Evolutionary conservation across 2,329 filamentous ascomycete genomes (phyloP).

Genomic region (Xylogone sp.): DNA sequence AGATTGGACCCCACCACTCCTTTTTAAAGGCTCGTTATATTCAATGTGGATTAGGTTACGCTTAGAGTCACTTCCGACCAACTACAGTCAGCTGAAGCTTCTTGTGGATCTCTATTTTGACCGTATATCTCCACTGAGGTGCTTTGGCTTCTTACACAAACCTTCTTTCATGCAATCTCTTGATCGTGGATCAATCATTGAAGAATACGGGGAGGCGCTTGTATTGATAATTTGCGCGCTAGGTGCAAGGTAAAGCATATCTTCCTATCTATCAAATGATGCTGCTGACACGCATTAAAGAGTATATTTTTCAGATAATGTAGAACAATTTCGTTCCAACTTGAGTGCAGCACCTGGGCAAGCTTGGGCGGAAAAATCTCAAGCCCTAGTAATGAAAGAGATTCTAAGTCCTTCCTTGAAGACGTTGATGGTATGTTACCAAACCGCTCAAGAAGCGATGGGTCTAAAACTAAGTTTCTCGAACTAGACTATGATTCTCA

Average conservation of each 20-base stretch:
- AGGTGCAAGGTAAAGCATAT: neutral
- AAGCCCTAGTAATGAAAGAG: neutral
- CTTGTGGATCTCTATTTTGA: constrained; percentile 4
- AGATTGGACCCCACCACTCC: too few species aligned
- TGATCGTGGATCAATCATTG: constrained; percentile 4
- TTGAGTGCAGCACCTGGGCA: neutral
- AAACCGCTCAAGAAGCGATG: too few species aligned
- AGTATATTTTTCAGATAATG: neutral
- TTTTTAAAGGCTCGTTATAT: neutral
- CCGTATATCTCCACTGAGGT: constrained; percentile 3
- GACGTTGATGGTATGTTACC: neutral
- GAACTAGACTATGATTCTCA: neutral
- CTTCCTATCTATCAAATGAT: neutral
- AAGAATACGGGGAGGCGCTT: constrained; percentile 6
- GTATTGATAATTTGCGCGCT: neutral
- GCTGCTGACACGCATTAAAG: neutral
- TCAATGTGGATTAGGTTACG: neutral
- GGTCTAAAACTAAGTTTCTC: too few species aligned
- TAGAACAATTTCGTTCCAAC: neutral
- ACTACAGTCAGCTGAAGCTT: neutral
- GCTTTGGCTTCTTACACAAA: constrained; percentile 9
- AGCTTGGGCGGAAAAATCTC: neutral
- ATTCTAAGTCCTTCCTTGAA: neutral
- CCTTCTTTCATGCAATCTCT: constrained; percentile 9
- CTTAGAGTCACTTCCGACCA: neutral